A percentile compares a stretch with the other conserved stretches of the same genome.
Evolutionary conservation across 371 early-diverging fungal species (phyloP).

Genomic region (Basidiobolus heterosporus): DNA sequence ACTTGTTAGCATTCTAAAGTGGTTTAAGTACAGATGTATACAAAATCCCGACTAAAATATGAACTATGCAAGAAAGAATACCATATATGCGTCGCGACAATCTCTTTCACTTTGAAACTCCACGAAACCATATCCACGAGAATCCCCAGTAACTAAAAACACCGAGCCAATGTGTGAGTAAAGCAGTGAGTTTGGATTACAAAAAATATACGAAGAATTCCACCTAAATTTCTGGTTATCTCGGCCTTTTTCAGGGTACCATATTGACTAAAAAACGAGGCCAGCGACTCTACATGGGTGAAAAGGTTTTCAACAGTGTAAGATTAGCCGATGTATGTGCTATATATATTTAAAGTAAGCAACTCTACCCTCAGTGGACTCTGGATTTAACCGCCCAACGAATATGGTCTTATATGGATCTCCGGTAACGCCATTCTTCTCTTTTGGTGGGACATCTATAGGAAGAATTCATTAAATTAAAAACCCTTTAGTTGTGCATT

Average conservation of each 20-base stretch:
- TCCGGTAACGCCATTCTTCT: constrained; percentile 7
- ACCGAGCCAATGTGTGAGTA: neutral
- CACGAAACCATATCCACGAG: constrained; percentile 35
- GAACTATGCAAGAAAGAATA: neutral
- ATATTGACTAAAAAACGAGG: constrained; percentile 15
- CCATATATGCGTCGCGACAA: constrained; percentile 23
- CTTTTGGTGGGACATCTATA: constrained; percentile 17
- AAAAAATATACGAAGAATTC: neutral
- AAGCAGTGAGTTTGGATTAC: neutral
- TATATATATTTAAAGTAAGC: neutral
- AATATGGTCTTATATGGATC: constrained; percentile 30
- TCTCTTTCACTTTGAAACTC: constrained; percentile 16
- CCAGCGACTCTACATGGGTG: constrained; percentile 8
- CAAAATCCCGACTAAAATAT: too few relatives aligned
- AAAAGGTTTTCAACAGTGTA: neutral
- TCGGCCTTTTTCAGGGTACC: constrained; percentile 13
- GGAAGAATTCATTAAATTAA: neutral
- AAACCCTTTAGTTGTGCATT: neutral
- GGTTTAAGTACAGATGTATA: neutral
- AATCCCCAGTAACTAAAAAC: constrained; percentile 30
- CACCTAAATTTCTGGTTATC: constrained; percentile 24
- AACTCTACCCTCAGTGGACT: constrained; percentile 22
- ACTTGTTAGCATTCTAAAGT: constrained; percentile 11
- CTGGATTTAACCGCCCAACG: constrained; percentile 23
- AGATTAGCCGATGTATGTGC: neutral